Evolutionary conservation across 805 yeast genomes (phyloP).

Genomic region (Zygosaccharomyces bisporus): DNA sequence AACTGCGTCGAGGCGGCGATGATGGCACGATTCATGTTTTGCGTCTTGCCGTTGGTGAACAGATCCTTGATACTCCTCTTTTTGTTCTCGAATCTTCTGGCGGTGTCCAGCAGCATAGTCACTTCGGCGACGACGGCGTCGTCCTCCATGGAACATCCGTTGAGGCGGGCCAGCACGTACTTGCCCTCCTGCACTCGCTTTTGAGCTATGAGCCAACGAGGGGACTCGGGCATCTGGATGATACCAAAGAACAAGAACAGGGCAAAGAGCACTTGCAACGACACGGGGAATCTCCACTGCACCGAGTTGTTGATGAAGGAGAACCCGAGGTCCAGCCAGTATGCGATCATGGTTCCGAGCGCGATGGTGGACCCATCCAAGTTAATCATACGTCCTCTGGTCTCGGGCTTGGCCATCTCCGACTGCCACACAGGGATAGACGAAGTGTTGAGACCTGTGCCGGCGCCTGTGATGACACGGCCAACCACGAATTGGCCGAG

Average conservation of each 20-base stretch:
- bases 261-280: conserved; percentile 49
- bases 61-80: conserved; percentile 9
- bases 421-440: conserved; percentile 69
- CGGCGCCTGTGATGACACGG: conserved; percentile 64
- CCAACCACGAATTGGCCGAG: conserved; percentile 70
- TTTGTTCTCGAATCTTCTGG: conserved; percentile 52
- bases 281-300: conserved; percentile 74
- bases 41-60: conserved; percentile 63
- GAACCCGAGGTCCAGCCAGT: conserved; percentile 66
- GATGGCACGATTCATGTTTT: conserved; percentile 46
- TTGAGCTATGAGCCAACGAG: conserved; percentile 58
- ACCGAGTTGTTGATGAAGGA: conserved; percentile 39
- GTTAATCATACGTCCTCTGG: conserved; percentile 69
- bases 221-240: conserved; percentile 68
- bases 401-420: conserved; percentile 35
- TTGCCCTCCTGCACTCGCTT: conserved; percentile 59
- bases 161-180: conserved; percentile 53
- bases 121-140: conserved; percentile 58
- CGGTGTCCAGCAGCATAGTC: conserved; percentile 59
- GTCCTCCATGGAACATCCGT: conserved; percentile 49
- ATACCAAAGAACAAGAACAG: conserved; percentile 37
- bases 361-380: conserved; percentile 70
- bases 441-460: conserved; percentile 75
- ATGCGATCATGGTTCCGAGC: conserved; percentile 70
- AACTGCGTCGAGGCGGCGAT: conserved; percentile 56